Conservation (phyloP, 2,329 filamentous ascomycete genomes). For the Exophiala phaeomuriformis region DNA sequence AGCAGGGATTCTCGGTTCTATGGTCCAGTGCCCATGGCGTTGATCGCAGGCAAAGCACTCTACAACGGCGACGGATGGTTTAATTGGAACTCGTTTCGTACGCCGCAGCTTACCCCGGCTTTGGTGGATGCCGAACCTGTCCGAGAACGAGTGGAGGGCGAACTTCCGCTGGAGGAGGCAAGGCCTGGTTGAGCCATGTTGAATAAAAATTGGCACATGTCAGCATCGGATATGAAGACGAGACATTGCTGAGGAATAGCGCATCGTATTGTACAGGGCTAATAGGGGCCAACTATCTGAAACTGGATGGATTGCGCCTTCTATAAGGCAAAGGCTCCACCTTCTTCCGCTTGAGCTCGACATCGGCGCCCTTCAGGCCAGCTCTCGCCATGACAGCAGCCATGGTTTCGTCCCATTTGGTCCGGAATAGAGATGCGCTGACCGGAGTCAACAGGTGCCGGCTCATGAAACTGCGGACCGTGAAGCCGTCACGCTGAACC, state of each 20-base stretch:
- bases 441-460: slow-evolving; percentile 64
- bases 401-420: slow-evolving; percentile 81
- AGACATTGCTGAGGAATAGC: too few species aligned
- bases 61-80: slow-evolving; percentile 23
- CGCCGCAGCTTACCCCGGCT: slow-evolving; percentile 10
- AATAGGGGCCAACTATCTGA: slow-evolving; percentile 34
- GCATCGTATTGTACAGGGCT: slow-evolving; percentile 26
- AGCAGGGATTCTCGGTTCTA: slow-evolving; percentile 82
- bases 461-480: slow-evolving; percentile 64
- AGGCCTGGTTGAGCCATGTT: neutral
- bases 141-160: neutral
- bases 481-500: slow-evolving; percentile 60
- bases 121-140: neutral
- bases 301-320: slow-evolving; percentile 47
- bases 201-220: neutral
- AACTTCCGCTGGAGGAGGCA: neutral
- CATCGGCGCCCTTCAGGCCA: slow-evolving; percentile 64
- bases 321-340: slow-evolving; percentile 61
- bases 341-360: slow-evolving; percentile 78
- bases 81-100: slow-evolving; percentile 20
- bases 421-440: slow-evolving; percentile 81
- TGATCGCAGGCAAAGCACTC: slow-evolving; percentile 67
- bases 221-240: neutral
- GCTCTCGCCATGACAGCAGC: slow-evolving; percentile 78
- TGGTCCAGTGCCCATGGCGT: slow-evolving; percentile 75